A percentile compares a stretch with the other conserved stretches of the same genome.
Conservation (phyloP, 768 basidiomycete genomes). For the Lactarius hengduanensis region DNA sequence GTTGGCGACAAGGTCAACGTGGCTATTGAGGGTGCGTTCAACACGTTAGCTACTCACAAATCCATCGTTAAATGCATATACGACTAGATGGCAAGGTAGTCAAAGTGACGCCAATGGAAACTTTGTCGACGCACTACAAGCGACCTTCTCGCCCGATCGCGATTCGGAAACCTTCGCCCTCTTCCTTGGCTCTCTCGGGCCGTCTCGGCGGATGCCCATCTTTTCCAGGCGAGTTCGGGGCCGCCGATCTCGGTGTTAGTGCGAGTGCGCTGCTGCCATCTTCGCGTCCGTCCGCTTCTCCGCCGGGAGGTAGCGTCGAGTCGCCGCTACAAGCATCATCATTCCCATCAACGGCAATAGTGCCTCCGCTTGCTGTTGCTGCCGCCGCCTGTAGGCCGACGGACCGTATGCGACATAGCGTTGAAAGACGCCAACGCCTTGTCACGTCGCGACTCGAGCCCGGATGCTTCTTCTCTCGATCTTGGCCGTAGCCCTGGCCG, state of each 20-base stretch:
- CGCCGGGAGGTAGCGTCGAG: conserved; percentile 38
- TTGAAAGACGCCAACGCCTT: conserved; percentile 44
- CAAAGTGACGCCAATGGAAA: conserved; percentile 25
- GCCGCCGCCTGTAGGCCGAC: conserved; percentile 49
- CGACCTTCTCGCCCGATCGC: conserved; percentile 27
- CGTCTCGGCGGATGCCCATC: conserved; percentile 3
- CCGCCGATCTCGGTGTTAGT: conserved; percentile 1
- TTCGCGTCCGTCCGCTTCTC: not conserved
- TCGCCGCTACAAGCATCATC: conserved; percentile 39
- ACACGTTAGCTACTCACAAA: not conserved
- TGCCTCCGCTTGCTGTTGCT: not conserved
- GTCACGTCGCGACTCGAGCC: conserved; percentile 53
- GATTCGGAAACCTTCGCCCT: conserved; percentile 15
- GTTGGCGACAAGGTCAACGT: not conserved
- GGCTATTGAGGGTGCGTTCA: not conserved
- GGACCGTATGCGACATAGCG: conserved; percentile 63
- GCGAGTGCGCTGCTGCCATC: not conserved
- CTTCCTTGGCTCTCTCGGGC: conserved; percentile 1
- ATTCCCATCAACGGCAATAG: not conserved
- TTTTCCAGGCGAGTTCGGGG: conserved; percentile 2
- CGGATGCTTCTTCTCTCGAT: conserved; percentile 43
- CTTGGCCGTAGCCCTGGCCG: conserved; percentile 38
- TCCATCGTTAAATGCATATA: no score
- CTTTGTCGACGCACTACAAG: conserved; percentile 56
- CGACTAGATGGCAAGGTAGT: not conserved